Conservation (phyloP, 352 stramenopile genomes). For the Phytophthora fragariaefolia region DNA sequence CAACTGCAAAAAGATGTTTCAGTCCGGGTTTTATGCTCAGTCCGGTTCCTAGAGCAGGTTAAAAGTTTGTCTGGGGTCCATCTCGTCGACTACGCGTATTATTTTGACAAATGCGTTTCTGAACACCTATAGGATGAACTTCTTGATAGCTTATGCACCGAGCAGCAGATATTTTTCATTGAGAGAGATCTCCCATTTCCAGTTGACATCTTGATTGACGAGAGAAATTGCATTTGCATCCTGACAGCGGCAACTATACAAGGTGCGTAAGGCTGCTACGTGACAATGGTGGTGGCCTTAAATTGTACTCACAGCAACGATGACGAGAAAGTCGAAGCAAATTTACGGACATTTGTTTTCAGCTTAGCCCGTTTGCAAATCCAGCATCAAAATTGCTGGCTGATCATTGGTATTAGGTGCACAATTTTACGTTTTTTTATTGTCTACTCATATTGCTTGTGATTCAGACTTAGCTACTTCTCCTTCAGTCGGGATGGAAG, state of each 20-base stretch:
- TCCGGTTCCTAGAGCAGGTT: slow-evolving; percentile 50
- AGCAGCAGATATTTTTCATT: slow-evolving; percentile 60
- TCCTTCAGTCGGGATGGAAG: slow-evolving; percentile 8
- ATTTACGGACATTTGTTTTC: slow-evolving; percentile 63
- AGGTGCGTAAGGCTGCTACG: slow-evolving; percentile 31
- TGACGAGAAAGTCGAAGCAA: slow-evolving; percentile 38
- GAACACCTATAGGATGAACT: slow-evolving; percentile 54
- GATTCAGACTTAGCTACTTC: slow-evolving; percentile 1
- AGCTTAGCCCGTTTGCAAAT: slow-evolving; percentile 63
- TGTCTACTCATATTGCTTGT: neutral
- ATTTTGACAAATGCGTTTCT: slow-evolving; percentile 2
- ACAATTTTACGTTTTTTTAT: neutral
- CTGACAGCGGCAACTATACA: slow-evolving; percentile 42
- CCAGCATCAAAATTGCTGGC: slow-evolving; percentile 65
- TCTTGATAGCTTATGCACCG: slow-evolving; percentile 66
- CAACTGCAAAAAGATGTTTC: slow-evolving; percentile 22
- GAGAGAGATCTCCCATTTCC: slow-evolving; percentile 61
- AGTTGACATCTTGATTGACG: slow-evolving; percentile 73
- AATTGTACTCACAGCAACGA: slow-evolving; percentile 1
- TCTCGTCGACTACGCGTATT: neutral
- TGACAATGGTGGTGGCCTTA: neutral
- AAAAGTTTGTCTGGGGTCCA: neutral
- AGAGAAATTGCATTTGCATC: slow-evolving; percentile 66
- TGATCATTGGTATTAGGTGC: slow-evolving; percentile 59
- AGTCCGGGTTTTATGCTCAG: slow-evolving; percentile 54